These are phyloP conservation scores for Zopfochytrium polystomum DNA, from an alignment of 371 early-diverging fungal species.

Conservation along the genomic window DNA sequence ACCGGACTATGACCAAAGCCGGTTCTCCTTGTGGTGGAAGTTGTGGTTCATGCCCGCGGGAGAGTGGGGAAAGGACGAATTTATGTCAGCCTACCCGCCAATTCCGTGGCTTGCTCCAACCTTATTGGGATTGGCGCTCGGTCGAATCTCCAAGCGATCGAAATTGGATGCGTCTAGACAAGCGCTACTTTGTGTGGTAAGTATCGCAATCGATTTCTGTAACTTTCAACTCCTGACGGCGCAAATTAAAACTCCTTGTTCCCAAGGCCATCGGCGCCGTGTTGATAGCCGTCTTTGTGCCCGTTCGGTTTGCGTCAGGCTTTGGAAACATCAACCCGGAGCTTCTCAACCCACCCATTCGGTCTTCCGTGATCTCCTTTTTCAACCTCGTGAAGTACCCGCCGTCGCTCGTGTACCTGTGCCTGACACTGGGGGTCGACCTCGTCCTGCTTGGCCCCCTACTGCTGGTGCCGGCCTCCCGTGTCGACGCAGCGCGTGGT, in stretches of 20 bases:
- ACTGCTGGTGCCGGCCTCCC: slow-evolving; percentile 12
- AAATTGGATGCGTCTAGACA: slow-evolving; percentile 1
- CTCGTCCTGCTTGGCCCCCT: slow-evolving; percentile 27
- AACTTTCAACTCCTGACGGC: slow-evolving; percentile 1
- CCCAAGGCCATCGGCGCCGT: slow-evolving; percentile 14
- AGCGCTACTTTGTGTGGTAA: slow-evolving; percentile 24
- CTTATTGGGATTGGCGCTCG: slow-evolving; percentile 32
- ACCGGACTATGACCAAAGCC: slow-evolving; percentile 1
- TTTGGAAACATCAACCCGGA: slow-evolving; percentile 45
- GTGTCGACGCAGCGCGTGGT: slow-evolving; percentile 11
- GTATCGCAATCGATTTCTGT: too few relatives aligned
- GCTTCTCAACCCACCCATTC: slow-evolving; percentile 24
- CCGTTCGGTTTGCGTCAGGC: slow-evolving; percentile 22
- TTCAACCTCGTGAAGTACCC: slow-evolving; percentile 46
- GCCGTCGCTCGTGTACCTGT: slow-evolving; percentile 37
- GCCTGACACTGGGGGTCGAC: slow-evolving; percentile 28
- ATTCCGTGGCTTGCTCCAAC: slow-evolving; percentile 34
- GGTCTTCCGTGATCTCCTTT: slow-evolving; percentile 26
- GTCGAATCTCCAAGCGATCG: slow-evolving; percentile 8
- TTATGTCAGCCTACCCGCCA: slow-evolving; percentile 30
- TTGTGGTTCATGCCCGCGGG: slow-evolving; percentile 27
- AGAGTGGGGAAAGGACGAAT: background rate
- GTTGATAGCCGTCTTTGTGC: slow-evolving; percentile 26
- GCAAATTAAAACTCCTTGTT: background rate
- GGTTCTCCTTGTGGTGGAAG: slow-evolving; percentile 18